Conservation (phyloP, 257 asterid species). For the Ophiorrhiza pumila region DNA sequence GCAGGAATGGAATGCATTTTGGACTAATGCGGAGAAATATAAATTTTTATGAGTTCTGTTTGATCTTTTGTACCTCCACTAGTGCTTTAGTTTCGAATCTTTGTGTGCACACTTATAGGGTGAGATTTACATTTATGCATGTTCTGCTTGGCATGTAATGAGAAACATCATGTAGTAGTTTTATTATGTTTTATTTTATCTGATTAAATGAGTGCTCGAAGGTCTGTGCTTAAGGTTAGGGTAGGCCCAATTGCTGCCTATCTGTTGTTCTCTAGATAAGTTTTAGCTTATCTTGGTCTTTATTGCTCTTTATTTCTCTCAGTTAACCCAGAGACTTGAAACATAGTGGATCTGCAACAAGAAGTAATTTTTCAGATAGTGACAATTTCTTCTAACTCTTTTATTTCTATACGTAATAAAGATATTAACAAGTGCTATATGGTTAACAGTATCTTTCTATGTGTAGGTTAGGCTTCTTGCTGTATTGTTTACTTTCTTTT, state of each 20-base stretch:
- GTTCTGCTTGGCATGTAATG: too few species aligned
- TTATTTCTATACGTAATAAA: not conserved
- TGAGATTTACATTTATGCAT: not conserved
- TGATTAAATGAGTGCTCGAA: too few species aligned
- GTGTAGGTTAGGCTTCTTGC: not conserved
- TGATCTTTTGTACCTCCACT: not conserved
- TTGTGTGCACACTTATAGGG: not conserved
- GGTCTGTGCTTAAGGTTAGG: too few species aligned
- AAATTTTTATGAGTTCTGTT: not conserved
- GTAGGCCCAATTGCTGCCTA: not conserved
- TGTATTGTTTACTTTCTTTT: not conserved
- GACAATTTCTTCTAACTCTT: not conserved
- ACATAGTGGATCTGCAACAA: not conserved
- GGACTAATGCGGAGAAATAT: not conserved
- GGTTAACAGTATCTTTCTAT: not conserved
- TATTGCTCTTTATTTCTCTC: not conserved
- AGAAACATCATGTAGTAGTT: not conserved
- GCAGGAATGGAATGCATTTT: not conserved
- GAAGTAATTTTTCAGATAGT: not conserved
- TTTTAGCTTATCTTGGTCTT: not conserved
- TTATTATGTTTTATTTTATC: too few species aligned
- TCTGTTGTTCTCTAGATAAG: not conserved
- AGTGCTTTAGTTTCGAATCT: not conserved
- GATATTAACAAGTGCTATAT: not conserved
- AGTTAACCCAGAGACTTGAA: not conserved